Percentiles rank a stretch among this genome's conserved stretches.
Evolutionary conservation across 352 stramenopile genomes (phyloP).

Genomic region (Phytophthora fragariaefolia): DNA sequence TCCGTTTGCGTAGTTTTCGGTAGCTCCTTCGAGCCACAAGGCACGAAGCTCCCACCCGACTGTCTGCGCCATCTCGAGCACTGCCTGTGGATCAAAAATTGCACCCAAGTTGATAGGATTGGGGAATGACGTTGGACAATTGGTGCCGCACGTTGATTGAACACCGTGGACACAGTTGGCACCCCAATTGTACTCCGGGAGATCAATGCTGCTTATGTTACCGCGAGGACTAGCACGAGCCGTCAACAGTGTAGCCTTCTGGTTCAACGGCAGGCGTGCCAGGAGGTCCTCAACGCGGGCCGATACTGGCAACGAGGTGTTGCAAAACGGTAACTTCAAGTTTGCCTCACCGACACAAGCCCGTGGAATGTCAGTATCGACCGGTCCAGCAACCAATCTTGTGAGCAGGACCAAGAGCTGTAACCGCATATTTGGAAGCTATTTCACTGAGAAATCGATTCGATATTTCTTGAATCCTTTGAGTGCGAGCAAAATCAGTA

Average conservation of each 20-base stretch:
- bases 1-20: constrained; percentile 55
- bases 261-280: constrained; percentile 58
- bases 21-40: constrained; percentile 67
- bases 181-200: constrained; percentile 94
- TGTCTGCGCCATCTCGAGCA: constrained; percentile 84
- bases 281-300: constrained; percentile 83
- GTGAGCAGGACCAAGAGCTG: background rate
- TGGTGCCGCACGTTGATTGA: constrained; percentile 79
- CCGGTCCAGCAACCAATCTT: background rate
- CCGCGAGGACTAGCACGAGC: constrained; percentile 68
- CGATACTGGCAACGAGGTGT: constrained; percentile 53
- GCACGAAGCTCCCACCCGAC: constrained; percentile 79
- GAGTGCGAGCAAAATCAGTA: too few relatives aligned
- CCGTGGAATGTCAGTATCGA: constrained; percentile 41
- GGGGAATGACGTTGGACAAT: constrained; percentile 91
- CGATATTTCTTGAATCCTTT: background rate
- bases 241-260: constrained; percentile 78
- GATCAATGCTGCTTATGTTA: constrained; percentile 76
- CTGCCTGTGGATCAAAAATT: constrained; percentile 87
- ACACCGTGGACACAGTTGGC: constrained; percentile 94
- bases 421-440: background rate
- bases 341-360: constrained; percentile 42
- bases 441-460: too few relatives aligned
- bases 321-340: constrained; percentile 69
- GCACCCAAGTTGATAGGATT: constrained; percentile 89